Conservation (phyloP, 2,329 filamentous ascomycete genomes). For the Lasiodiplodia gonubiensis region DNA sequence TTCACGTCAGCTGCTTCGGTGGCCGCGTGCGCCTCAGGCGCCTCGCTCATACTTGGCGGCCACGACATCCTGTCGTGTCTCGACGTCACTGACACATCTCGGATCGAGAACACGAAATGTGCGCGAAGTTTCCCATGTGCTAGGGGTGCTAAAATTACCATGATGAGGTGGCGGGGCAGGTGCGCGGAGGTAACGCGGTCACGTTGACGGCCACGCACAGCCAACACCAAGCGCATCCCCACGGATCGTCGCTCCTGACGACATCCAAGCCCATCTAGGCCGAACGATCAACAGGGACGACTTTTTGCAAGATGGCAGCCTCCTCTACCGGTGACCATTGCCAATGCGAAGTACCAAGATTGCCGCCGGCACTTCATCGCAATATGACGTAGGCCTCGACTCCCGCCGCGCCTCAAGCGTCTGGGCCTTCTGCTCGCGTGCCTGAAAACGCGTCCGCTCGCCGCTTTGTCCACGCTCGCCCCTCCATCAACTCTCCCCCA, state of each 20-base stretch:
- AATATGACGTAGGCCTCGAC: constrained; percentile 11
- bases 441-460: background rate
- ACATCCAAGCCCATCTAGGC: background rate
- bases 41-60: background rate
- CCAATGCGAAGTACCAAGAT: constrained; percentile 3
- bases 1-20: background rate
- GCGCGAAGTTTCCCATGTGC: background rate
- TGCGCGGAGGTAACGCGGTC: background rate
- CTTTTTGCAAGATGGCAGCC: background rate
- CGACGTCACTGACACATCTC: background rate
- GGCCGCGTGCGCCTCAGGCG: background rate
- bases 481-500: background rate
- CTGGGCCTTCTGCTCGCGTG: constrained; percentile 15
- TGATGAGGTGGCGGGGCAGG: background rate
- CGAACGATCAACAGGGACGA: background rate
- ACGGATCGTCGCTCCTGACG: background rate
- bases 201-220: background rate
- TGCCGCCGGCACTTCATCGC: background rate
- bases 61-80: background rate
- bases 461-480: background rate
- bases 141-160: background rate
- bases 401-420: background rate
- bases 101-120: background rate
- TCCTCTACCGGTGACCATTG: background rate
- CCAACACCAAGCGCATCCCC: background rate